phyloP scores from a whole-genome alignment of 2,329 filamentous ascomycete species.

The Hypoxylon sp. region DNA sequence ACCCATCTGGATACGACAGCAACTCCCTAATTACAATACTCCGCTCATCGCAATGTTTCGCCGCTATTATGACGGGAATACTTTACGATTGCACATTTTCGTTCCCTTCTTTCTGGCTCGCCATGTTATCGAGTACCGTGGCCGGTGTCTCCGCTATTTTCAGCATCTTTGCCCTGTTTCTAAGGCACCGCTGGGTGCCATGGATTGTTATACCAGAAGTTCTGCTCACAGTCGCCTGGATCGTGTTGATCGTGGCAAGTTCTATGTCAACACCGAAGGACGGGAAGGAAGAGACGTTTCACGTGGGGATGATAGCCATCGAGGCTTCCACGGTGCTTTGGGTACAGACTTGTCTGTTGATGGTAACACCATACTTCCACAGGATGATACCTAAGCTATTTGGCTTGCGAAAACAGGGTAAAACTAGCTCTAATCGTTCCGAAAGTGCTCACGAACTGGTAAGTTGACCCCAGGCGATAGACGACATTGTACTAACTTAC shows the following conservation, averaged over 20 bases:
- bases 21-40: conserved; percentile 44
- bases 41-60: conserved; percentile 36
- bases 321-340: conserved; percentile 40
- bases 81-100: conserved; percentile 35
- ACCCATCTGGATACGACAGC: conserved; percentile 43
- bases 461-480: conserved; percentile 4
- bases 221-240: conserved; percentile 31
- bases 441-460: conserved; percentile 24
- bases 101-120: conserved; percentile 28
- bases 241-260: conserved; percentile 24
- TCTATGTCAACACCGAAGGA: conserved; percentile 24
- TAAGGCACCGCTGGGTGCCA: conserved; percentile 36
- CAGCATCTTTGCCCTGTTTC: conserved; percentile 35
- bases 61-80: conserved; percentile 18
- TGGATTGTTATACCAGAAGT: conserved; percentile 34
- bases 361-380: conserved; percentile 37
- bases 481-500: conserved; percentile 4
- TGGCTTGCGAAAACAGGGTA: neutral
- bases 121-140: conserved; percentile 10
- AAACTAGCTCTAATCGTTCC: neutral
- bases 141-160: conserved; percentile 16
- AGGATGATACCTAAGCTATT: conserved; percentile 33
- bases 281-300: conserved; percentile 26
- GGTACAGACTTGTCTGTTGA: conserved; percentile 37
- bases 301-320: conserved; percentile 31